Percentiles rank a stretch among this genome's conserved stretches.
Conservation (phyloP, 768 basidiomycete species). For the Naganishia onofrii region DNA sequence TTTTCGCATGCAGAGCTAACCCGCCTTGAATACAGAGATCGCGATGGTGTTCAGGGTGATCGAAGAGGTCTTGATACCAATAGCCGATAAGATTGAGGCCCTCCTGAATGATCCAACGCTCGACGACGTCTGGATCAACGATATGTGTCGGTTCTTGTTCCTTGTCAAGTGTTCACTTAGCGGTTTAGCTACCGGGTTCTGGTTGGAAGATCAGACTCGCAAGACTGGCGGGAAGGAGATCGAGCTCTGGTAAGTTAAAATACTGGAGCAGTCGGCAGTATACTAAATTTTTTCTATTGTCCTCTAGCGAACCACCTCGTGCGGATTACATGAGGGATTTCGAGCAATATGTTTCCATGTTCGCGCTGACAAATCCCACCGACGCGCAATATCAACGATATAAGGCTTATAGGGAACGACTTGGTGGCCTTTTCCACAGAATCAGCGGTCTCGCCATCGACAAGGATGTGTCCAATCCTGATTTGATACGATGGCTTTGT, state of each 20-base stretch:
- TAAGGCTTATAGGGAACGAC: conserved; percentile 59
- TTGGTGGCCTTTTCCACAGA: conserved; percentile 67
- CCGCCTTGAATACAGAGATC: conserved; percentile 58
- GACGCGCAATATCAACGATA: conserved; percentile 69
- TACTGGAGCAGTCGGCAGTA: not conserved
- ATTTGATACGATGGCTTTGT: conserved; percentile 59
- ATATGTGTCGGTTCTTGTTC: conserved; percentile 76
- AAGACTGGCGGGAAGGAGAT: conserved; percentile 59
- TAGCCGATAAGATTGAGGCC: conserved; percentile 59
- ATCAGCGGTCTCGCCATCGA: conserved; percentile 50
- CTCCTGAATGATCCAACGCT: conserved; percentile 61
- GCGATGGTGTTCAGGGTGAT: conserved; percentile 71
- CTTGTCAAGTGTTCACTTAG: conserved; percentile 72
- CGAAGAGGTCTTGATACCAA: conserved; percentile 65
- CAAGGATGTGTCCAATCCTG: conserved; percentile 45
- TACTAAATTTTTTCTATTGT: conserved; percentile 58
- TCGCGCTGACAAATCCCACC: conserved; percentile 56
- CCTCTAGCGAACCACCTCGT: conserved; percentile 49
- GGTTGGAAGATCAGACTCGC: conserved; percentile 45
- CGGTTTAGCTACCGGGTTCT: conserved; percentile 57
- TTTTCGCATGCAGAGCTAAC: not conserved
- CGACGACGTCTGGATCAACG: conserved; percentile 77
- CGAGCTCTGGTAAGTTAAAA: conserved; percentile 66
- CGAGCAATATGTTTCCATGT: conserved; percentile 11
- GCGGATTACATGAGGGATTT: conserved; percentile 18